These are phyloP conservation scores for Colletotrichum chlorophyti DNA, from an alignment of 2,329 filamentous ascomycete genomes.

Conservation along the genomic window DNA sequence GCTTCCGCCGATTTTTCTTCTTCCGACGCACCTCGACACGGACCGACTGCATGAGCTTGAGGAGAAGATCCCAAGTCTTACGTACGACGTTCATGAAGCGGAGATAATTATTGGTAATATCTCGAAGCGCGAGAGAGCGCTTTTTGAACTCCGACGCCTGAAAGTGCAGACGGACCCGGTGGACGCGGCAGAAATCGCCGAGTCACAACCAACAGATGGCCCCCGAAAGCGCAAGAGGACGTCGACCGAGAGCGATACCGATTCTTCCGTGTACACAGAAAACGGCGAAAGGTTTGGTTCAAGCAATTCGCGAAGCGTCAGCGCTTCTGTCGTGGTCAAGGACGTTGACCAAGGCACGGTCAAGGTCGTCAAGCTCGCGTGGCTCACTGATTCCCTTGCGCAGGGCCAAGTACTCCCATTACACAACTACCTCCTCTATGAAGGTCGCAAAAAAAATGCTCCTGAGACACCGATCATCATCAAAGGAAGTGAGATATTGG, in stretches of 20 bases:
- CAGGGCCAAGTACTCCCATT: constrained; percentile 52
- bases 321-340: neutral
- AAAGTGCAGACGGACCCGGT: constrained; percentile 66
- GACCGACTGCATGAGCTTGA: constrained; percentile 70
- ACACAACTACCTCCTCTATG: constrained; percentile 60
- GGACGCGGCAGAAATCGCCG: constrained; percentile 3
- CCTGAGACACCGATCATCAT: neutral
- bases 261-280: constrained; percentile 27
- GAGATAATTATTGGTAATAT: constrained; percentile 78
- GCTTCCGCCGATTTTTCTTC: constrained; percentile 74
- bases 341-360: constrained; percentile 38
- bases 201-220: neutral
- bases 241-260: constrained; percentile 33
- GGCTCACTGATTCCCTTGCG: constrained; percentile 62
- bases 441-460: constrained; percentile 44
- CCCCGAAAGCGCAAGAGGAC: neutral
- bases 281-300: neutral
- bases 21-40: constrained; percentile 71
- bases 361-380: constrained; percentile 64
- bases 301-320: neutral
- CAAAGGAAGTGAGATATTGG: constrained; percentile 31
- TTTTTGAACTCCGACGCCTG: constrained; percentile 76
- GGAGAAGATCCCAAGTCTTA: constrained; percentile 69
- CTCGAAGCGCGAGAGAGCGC: constrained; percentile 71
- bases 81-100: constrained; percentile 76